phyloP scores from a whole-genome alignment of 2,329 filamentous ascomycete species.

The Aureobasidium subglaciale region DNA sequence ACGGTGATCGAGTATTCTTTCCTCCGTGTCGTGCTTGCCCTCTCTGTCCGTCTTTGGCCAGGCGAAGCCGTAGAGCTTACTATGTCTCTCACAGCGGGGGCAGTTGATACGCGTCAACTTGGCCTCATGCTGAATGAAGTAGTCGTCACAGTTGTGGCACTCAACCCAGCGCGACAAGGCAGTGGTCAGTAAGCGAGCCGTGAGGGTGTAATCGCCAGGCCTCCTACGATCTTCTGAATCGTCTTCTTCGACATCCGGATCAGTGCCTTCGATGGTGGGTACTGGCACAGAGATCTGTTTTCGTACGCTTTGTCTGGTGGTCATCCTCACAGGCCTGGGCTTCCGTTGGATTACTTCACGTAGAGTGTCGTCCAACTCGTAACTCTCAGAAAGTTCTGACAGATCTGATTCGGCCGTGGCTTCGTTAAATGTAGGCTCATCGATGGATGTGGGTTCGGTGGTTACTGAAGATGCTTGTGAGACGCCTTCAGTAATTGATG shows the following conservation, averaged over 20 bases:
- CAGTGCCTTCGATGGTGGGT: slow-evolving; percentile 23
- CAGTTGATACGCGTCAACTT: slow-evolving; percentile 82
- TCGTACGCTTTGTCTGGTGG: slow-evolving; percentile 17
- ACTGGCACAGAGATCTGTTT: slow-evolving; percentile 19
- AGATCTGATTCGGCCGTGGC: slow-evolving; percentile 27
- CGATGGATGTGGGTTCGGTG: slow-evolving; percentile 18
- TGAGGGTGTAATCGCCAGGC: slow-evolving; percentile 65
- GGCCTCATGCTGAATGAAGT: slow-evolving; percentile 82
- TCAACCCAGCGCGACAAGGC: slow-evolving; percentile 78
- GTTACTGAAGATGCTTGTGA: slow-evolving; percentile 17
- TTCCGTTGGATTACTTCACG: slow-evolving; percentile 32
- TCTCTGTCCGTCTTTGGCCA: slow-evolving; percentile 93
- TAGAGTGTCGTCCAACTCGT: slow-evolving; percentile 32
- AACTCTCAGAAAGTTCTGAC: slow-evolving; percentile 33
- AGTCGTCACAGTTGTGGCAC: slow-evolving; percentile 72
- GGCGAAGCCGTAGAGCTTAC: slow-evolving; percentile 85
- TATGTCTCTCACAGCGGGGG: slow-evolving; percentile 88
- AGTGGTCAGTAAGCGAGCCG: slow-evolving; percentile 65
- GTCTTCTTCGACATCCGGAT: background rate
- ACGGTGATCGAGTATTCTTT: slow-evolving; percentile 73
- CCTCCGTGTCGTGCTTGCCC: slow-evolving; percentile 62
- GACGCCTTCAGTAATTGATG: slow-evolving; percentile 13
- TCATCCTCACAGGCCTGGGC: slow-evolving; percentile 13
- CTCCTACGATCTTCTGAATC: slow-evolving; percentile 23
- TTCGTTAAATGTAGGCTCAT: slow-evolving; percentile 1